Percentiles rank a stretch among this genome's conserved stretches.
phyloP scores from a whole-genome alignment of 768 basidiomycete genomes.

The Stropharia rugosoannulata region DNA sequence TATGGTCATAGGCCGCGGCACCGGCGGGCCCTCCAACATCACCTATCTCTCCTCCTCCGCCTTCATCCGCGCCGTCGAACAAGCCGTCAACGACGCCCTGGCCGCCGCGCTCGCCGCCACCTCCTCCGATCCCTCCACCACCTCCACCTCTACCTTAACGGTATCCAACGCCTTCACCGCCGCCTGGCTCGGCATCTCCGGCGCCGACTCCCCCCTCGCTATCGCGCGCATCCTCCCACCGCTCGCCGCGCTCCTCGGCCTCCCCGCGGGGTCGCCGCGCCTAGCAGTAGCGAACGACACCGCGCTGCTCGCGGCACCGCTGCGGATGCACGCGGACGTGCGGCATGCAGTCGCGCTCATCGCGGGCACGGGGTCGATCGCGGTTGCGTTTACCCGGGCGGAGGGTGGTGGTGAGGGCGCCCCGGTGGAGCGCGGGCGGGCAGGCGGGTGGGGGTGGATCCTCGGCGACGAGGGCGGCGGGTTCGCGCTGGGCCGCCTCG shows the following conservation, averaged over 20 bases:
- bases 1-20: conserved; percentile 62
- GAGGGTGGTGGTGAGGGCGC: conserved; percentile 31
- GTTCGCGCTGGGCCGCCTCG: conserved; percentile 75
- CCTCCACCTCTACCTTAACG: conserved; percentile 25
- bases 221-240: conserved; percentile 52
- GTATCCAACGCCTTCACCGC: conserved; percentile 45
- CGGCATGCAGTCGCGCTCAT: conserved; percentile 69
- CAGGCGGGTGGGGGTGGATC: conserved; percentile 85
- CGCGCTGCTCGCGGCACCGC: conserved; percentile 78
- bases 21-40: conserved; percentile 83
- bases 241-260: conserved; percentile 55
- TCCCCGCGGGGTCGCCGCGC: conserved; percentile 48
- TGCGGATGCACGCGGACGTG: conserved; percentile 59
- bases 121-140: conserved; percentile 34
- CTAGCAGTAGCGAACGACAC: conserved; percentile 80
- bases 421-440: conserved; percentile 63
- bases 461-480: conserved; percentile 85
- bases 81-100: conserved; percentile 56
- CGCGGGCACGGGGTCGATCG: conserved; percentile 80
- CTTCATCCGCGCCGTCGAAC: conserved; percentile 53
- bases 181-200: conserved; percentile 84
- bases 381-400: conserved; percentile 52
- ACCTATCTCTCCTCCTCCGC: conserved; percentile 68
- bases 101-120: conserved; percentile 37
- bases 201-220: conserved; percentile 72